Conservation (phyloP, 164 flowering plant genomes). For the Dillenia turbinata region DNA sequence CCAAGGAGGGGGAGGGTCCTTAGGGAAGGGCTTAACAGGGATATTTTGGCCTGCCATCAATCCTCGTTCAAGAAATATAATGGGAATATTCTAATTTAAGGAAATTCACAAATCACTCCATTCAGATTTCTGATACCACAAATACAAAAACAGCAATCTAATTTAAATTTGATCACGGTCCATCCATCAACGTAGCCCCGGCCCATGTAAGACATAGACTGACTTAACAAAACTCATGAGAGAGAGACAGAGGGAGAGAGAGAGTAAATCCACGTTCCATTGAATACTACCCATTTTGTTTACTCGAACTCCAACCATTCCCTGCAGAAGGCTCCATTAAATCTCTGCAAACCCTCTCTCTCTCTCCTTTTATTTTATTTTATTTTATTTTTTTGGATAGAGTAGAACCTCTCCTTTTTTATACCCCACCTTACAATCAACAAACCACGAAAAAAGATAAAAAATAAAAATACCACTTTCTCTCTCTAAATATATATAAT, state of each 20-base stretch:
- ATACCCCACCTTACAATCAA: too few species aligned
- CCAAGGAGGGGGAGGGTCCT: background rate
- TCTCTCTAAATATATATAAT: background rate
- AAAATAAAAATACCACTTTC: background rate
- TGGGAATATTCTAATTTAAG: conserved; percentile 24
- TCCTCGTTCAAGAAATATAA: conserved; percentile 31
- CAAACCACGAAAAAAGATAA: too few species aligned
- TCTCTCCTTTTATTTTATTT: conserved; percentile 19
- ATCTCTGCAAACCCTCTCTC: conserved; percentile 13
- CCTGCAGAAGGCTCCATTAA: conserved; percentile 20
- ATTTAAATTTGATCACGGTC: conserved; percentile 20
- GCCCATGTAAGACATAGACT: too few species aligned
- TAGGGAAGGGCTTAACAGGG: background rate
- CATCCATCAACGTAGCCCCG: too few species aligned
- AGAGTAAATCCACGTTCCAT: conserved; percentile 14
- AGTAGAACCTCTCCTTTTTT: too few species aligned
- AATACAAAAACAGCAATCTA: conserved; percentile 5
- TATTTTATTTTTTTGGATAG: background rate
- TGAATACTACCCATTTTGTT: conserved; percentile 32
- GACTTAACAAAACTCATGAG: conserved; percentile 18
- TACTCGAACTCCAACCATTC: conserved; percentile 53
- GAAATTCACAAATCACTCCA: too few species aligned
- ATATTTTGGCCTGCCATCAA: conserved; percentile 30
- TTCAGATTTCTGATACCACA: conserved; percentile 3
- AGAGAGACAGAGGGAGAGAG: conserved; percentile 15